Conservation (phyloP, 1,139 yeast genomes). For the Arxiozyma telluris region DNA sequence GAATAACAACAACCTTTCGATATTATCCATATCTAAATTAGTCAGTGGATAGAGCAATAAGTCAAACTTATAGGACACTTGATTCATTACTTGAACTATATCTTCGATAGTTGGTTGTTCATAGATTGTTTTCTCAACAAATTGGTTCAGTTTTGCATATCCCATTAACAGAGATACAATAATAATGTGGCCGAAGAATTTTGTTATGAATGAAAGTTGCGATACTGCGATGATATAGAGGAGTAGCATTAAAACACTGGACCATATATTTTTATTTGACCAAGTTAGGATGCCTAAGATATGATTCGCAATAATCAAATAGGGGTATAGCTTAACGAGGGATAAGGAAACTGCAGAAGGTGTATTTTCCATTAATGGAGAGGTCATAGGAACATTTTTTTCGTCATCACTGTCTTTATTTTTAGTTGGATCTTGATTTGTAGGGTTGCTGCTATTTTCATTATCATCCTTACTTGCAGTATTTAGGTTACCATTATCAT, state of each 20-base stretch:
- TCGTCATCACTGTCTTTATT: not conserved
- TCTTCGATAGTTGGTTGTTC: conserved; percentile 79
- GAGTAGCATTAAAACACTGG: conserved; percentile 55
- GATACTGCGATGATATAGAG: conserved; percentile 51
- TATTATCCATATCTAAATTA: conserved; percentile 64
- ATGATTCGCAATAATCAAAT: conserved; percentile 62
- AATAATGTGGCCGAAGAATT: conserved; percentile 73
- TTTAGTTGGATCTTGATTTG: not conserved
- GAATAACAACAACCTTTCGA: conserved; percentile 70
- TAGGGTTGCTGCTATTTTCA: not conserved
- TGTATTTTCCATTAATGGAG: conserved; percentile 68
- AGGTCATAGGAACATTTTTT: conserved; percentile 18
- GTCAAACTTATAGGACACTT: conserved; percentile 69
- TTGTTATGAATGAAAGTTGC: conserved; percentile 63
- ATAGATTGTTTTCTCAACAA: conserved; percentile 44
- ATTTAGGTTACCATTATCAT: conserved; percentile 3
- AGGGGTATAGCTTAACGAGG: conserved; percentile 73
- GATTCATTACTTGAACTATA: conserved; percentile 70
- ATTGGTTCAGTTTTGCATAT: conserved; percentile 53
- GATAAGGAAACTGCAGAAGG: conserved; percentile 89
- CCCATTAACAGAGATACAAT: conserved; percentile 59
- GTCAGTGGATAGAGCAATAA: conserved; percentile 71
- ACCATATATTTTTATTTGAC: conserved; percentile 83
- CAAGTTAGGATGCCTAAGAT: conserved; percentile 70
- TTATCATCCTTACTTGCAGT: not conserved